Evolutionary conservation across 345 rosid species (phyloP).

Genomic region (Noccaea caerulescens): DNA sequence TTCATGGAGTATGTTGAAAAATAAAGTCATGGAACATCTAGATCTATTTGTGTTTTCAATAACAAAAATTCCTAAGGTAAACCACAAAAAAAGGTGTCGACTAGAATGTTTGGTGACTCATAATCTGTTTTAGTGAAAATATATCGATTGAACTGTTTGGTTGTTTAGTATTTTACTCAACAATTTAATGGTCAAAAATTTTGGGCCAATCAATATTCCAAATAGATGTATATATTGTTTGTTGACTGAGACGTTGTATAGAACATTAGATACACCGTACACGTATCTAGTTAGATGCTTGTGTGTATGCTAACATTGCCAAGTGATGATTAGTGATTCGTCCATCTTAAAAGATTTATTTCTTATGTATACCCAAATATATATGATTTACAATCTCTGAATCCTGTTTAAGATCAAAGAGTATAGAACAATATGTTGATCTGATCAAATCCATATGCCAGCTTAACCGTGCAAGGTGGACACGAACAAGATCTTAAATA

Average conservation of each 20-base stretch:
- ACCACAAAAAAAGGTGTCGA: background rate
- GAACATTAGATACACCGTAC: background rate
- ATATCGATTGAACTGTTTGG: background rate
- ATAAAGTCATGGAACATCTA: background rate
- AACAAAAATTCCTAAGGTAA: no score
- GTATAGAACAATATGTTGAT: background rate
- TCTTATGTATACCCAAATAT: background rate
- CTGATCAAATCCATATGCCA: background rate
- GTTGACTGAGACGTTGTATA: background rate
- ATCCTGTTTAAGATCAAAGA: background rate
- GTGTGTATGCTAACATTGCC: background rate
- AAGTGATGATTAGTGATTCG: background rate
- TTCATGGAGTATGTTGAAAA: background rate
- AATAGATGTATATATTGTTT: background rate
- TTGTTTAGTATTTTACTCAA: background rate
- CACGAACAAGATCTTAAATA: background rate
- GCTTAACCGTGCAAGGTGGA: background rate
- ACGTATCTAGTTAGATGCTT: background rate
- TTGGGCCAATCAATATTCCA: background rate
- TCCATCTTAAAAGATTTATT: background rate
- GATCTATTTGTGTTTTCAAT: background rate
- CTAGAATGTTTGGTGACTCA: background rate
- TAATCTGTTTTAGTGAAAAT: background rate
- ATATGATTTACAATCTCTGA: background rate
- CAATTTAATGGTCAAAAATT: background rate